Percentiles rank a stretch among this genome's conserved stretches.
Evolutionary conservation across 441 rosid species (phyloP).

Genomic region (Capsella rubella): DNA sequence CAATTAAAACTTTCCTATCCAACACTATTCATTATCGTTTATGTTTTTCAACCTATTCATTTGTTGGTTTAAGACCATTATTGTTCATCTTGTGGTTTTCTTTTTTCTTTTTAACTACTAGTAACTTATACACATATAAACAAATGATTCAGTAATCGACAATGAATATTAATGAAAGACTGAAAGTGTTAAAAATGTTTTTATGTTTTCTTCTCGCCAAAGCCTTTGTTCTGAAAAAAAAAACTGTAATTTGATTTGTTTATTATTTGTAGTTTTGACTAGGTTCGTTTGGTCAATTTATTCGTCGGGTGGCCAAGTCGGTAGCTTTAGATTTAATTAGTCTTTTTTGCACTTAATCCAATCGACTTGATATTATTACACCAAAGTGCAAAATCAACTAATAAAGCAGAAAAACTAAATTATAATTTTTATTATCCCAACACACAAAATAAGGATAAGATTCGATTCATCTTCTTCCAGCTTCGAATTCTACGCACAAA

Average conservation of each 20-base stretch:
- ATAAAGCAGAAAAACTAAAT: not conserved
- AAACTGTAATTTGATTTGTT: not conserved
- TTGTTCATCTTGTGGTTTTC: not conserved
- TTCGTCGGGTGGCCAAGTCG: slow-evolving; percentile 25
- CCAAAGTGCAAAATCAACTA: slow-evolving; percentile 28
- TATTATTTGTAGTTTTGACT: not conserved
- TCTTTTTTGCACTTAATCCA: not conserved
- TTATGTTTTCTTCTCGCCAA: too few relatives aligned
- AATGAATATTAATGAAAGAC: too few relatives aligned
- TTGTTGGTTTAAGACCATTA: too few relatives aligned
- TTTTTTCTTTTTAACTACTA: too few relatives aligned
- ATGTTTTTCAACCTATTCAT: not conserved
- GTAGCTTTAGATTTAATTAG: slow-evolving; percentile 19
- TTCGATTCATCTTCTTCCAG: slow-evolving; percentile 38
- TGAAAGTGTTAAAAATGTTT: too few relatives aligned
- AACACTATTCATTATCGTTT: not conserved
- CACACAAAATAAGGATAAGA: slow-evolving; percentile 22
- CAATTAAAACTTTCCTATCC: not conserved
- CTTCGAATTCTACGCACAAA: slow-evolving; percentile 34
- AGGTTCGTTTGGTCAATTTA: slow-evolving; percentile 7
- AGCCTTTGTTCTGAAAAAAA: too few relatives aligned
- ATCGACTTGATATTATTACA: slow-evolving; percentile 17
- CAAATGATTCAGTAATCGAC: too few relatives aligned
- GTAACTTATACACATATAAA: too few relatives aligned
- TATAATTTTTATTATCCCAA: slow-evolving; percentile 5